Evolutionary conservation across 2,329 filamentous ascomycete genomes (phyloP).

Genomic region (Pseudocercospora ulei): DNA sequence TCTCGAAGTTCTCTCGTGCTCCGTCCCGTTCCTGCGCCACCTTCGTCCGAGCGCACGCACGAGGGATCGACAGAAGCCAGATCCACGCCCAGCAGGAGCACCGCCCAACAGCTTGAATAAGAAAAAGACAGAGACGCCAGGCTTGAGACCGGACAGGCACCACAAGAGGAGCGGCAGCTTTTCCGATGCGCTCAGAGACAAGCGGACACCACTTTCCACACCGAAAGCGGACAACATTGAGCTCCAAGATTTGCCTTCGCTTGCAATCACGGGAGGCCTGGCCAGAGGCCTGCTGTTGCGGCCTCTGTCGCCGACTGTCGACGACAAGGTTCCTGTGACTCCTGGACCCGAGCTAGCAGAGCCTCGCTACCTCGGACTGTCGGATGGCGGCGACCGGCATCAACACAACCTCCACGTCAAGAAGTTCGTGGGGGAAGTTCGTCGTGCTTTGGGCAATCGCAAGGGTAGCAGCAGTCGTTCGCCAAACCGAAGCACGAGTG

Average conservation of each 20-base stretch:
- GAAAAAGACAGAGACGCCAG: constrained; percentile 9
- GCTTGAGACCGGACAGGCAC: constrained; percentile 36
- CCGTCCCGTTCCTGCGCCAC: constrained; percentile 41
- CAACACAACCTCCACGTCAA: constrained; percentile 61
- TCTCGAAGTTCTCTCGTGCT: constrained; percentile 51
- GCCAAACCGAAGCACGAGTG: constrained; percentile 20
- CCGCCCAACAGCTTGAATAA: constrained; percentile 9
- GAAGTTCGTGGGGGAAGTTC: constrained; percentile 75
- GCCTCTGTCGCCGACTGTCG: constrained; percentile 71
- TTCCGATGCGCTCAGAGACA: constrained; percentile 69
- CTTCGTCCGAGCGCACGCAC: constrained; percentile 20
- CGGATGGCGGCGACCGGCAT: constrained; percentile 8
- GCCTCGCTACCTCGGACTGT: constrained; percentile 14
- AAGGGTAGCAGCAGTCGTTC: constrained; percentile 20
- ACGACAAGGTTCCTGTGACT: constrained; percentile 44
- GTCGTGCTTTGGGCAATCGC: constrained; percentile 61
- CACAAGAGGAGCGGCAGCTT: constrained; percentile 84
- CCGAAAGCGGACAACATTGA: constrained; percentile 38
- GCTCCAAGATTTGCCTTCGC: constrained; percentile 44
- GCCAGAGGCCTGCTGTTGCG: constrained; percentile 79
- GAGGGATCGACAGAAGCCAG: constrained; percentile 15
- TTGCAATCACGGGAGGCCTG: constrained; percentile 68
- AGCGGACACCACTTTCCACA: constrained; percentile 47
- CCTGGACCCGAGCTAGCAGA: constrained; percentile 33
- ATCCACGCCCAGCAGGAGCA: constrained; percentile 10